A percentile compares a stretch with the other conserved stretches of the same genome.
phyloP scores from a whole-genome alignment of 345 rosid genomes.

The Hibiscus tridactylites region DNA sequence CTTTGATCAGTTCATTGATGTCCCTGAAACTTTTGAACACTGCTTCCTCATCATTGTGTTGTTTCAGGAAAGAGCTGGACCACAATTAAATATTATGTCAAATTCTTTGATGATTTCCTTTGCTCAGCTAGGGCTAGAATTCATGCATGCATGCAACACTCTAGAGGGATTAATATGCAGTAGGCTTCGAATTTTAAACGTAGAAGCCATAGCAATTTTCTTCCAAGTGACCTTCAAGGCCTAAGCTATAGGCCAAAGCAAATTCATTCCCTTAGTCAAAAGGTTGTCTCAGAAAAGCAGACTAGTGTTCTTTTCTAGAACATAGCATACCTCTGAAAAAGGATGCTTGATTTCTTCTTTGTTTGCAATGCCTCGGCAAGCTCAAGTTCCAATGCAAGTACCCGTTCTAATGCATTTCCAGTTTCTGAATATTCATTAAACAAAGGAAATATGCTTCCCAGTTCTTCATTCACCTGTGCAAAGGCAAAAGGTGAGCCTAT shows the following conservation, averaged over 20 bases:
- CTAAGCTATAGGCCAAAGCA: background rate
- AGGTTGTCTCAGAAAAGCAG: background rate
- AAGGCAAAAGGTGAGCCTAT: slow-evolving; percentile 11
- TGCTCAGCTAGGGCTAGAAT: background rate
- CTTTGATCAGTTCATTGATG: slow-evolving; percentile 78
- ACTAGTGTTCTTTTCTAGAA: background rate
- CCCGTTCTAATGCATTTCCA: slow-evolving; percentile 77
- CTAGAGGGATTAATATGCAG: too few species aligned
- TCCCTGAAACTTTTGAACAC: slow-evolving; percentile 88
- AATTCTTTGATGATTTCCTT: slow-evolving; percentile 3
- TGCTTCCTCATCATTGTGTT: slow-evolving; percentile 71
- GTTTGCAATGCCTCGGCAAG: slow-evolving; percentile 79
- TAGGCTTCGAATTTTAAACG: background rate
- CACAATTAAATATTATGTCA: slow-evolving; percentile 12
- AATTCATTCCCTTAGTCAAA: background rate
- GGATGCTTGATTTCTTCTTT: slow-evolving; percentile 55
- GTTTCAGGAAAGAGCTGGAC: slow-evolving; percentile 80
- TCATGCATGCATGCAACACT: too few species aligned
- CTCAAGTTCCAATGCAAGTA: slow-evolving; percentile 87
- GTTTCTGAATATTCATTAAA: slow-evolving; percentile 44
- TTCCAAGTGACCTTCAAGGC: background rate
- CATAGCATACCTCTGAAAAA: slow-evolving; percentile 63
- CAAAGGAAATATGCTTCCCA: slow-evolving; percentile 62
- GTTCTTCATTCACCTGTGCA: slow-evolving; percentile 76
- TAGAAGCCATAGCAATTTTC: background rate